Conservation (phyloP, 2,329 filamentous ascomycete species). For the Huntiella moniliformis region DNA sequence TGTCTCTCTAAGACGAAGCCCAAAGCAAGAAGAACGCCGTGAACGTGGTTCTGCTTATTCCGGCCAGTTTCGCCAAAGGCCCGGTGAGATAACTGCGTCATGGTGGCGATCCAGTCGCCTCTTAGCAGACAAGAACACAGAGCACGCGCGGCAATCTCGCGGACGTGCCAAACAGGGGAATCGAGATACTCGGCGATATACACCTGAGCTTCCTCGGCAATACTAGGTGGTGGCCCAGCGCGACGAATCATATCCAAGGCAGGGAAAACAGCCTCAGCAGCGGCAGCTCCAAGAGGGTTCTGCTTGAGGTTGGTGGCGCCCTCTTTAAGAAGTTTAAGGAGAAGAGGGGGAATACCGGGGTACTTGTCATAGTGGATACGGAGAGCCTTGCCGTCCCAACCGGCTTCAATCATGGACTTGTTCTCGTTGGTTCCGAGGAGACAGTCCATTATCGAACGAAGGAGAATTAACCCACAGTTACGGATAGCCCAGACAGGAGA, state of each 20-base stretch:
- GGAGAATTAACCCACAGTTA: conserved; percentile 79
- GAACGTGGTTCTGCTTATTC: conserved; percentile 31
- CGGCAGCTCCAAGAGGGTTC: conserved; percentile 18
- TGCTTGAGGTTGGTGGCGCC: conserved; percentile 27
- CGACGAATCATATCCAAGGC: conserved; percentile 65
- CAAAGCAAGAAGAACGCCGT: conserved; percentile 38
- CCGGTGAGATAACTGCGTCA: conserved; percentile 17
- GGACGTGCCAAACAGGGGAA: conserved; percentile 60
- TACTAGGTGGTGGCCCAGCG: conserved; percentile 42
- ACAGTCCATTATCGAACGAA: conserved; percentile 66
- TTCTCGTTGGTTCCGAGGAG: conserved; percentile 59
- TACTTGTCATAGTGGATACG: conserved; percentile 54
- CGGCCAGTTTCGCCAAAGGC: conserved; percentile 15
- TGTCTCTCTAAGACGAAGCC: conserved; percentile 39
- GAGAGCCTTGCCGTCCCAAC: conserved; percentile 44
- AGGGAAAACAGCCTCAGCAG: conserved; percentile 59
- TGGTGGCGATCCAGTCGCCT: conserved; percentile 26
- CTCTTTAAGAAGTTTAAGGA: conserved; percentile 41
- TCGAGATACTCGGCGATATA: conserved; percentile 44
- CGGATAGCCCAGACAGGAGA: conserved; percentile 86
- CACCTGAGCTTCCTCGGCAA: conserved; percentile 34
- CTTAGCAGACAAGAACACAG: conserved; percentile 43
- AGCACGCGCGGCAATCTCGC: conserved; percentile 62
- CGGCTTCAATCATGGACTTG: conserved; percentile 40
- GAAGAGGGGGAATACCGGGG: conserved; percentile 41